Percentiles rank a stretch among this genome's conserved stretches.
Conservation (phyloP, 169 alveolate genomes). For the Plasmodium gonderi region DNA sequence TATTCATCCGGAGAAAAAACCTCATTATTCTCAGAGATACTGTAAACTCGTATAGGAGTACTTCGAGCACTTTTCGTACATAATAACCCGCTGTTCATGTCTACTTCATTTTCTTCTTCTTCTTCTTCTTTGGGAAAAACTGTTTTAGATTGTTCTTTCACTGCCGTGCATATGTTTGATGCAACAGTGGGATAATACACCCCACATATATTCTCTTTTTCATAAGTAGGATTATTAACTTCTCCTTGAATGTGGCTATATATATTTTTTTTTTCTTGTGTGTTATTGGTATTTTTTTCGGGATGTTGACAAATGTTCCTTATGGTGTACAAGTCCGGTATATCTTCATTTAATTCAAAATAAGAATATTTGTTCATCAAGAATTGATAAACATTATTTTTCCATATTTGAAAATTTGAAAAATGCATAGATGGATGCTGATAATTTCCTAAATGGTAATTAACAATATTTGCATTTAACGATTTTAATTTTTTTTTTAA, state of each 20-base stretch:
- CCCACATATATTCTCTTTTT: no score
- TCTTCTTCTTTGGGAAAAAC: neutral
- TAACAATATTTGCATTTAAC: slow-evolving; percentile 31
- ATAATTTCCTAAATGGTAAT: slow-evolving; percentile 63
- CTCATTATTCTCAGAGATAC: neutral
- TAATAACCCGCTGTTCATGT: neutral
- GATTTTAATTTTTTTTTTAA: slow-evolving; percentile 53
- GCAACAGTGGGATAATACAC: no score
- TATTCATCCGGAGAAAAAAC: slow-evolving; percentile 11
- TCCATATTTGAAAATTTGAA: slow-evolving; percentile 58
- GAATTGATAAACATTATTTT: slow-evolving; percentile 30
- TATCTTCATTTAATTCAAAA: slow-evolving; percentile 4
- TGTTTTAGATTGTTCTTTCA: neutral
- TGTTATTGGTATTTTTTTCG: no score
- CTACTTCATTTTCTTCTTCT: neutral
- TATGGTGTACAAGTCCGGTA: slow-evolving; percentile 3
- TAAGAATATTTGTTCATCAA: slow-evolving; percentile 15
- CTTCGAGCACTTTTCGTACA: neutral
- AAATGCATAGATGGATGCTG: slow-evolving; percentile 74
- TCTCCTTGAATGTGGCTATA: neutral
- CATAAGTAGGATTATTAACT: neutral
- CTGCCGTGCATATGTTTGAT: neutral
- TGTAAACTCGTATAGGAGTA: neutral
- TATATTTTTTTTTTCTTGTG: neutral
- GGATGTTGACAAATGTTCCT: neutral